Base-by-base conservation (phyloP, 2,329 filamentous ascomycete species). In the Colletotrichum sp. region DNA sequence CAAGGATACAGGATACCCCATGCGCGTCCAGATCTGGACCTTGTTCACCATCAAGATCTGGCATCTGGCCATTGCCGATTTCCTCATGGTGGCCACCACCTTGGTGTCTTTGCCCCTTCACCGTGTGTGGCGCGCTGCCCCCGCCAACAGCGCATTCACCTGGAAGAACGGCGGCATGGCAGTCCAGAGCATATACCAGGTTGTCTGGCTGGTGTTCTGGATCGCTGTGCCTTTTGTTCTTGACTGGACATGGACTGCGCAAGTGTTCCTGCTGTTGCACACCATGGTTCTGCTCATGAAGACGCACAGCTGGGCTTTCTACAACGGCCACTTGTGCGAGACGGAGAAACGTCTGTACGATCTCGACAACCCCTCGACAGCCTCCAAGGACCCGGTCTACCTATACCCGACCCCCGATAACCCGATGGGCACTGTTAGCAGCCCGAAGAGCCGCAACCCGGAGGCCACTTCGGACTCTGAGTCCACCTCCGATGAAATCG, bases 231-330 rank as follows among this genome's bases (percentile, higher is more conserved):
- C 97, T 0, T 98, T 98, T 78, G 84, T 93, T 79, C 89, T 97
- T 10, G 90, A 94, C 67, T 99, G 97, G 97, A 95, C 96, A 4
- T 99, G 97, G 97, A 99, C 97, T 1, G 93, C 96, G 4, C 97
- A 98, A 82, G 97, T 99, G 52, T 99, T 97, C 84, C 91, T 99
- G 79, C 94, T 96, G 13, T 88, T 99, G 38, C 97, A 99, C 84
- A 94, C 96, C 58, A 92, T 99, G 85, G 94, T 95, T 9, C 89
- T 99, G 24, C 92, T 98, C 66, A 99, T 99, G 97, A 99, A 99
- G 88, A 97, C 98, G 92, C 97, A 99, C 84, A 98, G 96, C 7
- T 99, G 98, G 82, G 94, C 95, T 28, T 99, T 98, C 84, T 99
- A 99, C 87, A 98, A 98, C 80, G 97, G 97, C 13, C 97, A 99